A percentile compares a stretch with the other conserved stretches of the same genome.
phyloP scores from a whole-genome alignment of 2,329 filamentous ascomycete genomes.

The Aspergillus tubingensis region DNA sequence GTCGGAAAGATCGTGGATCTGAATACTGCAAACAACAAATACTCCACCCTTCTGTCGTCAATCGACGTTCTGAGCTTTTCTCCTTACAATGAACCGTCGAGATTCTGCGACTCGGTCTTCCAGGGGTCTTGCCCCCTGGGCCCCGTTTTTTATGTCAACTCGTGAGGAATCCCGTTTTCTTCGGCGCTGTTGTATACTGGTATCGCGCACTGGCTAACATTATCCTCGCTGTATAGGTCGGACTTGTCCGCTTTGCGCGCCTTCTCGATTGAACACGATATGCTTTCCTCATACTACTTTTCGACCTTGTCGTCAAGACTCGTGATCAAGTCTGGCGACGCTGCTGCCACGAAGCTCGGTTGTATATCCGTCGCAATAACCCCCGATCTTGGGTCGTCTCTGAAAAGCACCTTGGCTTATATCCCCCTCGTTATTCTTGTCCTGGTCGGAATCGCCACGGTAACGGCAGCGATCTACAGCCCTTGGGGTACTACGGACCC shows the following conservation, averaged over 20 bases:
- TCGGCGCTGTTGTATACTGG: constrained; percentile 1
- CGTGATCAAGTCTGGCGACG: constrained; percentile 73
- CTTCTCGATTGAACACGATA: constrained; percentile 71
- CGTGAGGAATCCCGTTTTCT: constrained; percentile 36
- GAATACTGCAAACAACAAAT: constrained; percentile 59
- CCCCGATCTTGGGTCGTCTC: constrained; percentile 70
- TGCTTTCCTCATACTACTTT: constrained; percentile 83
- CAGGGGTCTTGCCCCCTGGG: constrained; percentile 71
- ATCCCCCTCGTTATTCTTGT: constrained; percentile 77
- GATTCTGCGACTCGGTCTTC: constrained; percentile 67
- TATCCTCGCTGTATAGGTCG: constrained; percentile 32
- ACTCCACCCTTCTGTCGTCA: constrained; percentile 71
- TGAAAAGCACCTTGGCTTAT: constrained; percentile 71
- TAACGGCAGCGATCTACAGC: constrained; percentile 82
- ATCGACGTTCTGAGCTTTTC: constrained; percentile 77
- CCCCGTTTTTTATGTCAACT: constrained; percentile 67
- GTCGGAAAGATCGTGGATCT: constrained; percentile 76
- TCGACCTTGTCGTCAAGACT: constrained; percentile 76
- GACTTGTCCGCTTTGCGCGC: constrained; percentile 63
- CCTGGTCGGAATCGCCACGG: constrained; percentile 77
- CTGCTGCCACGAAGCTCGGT: constrained; percentile 63
- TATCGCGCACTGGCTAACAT: constrained; percentile 1
- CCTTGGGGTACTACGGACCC: constrained; percentile 91
- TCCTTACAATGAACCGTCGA: constrained; percentile 59
- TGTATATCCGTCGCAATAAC: constrained; percentile 84